These are phyloP conservation scores for Oryza longistaminata DNA, from an alignment of 176 grass and related monocot genomes.

Conservation along the genomic window DNA sequence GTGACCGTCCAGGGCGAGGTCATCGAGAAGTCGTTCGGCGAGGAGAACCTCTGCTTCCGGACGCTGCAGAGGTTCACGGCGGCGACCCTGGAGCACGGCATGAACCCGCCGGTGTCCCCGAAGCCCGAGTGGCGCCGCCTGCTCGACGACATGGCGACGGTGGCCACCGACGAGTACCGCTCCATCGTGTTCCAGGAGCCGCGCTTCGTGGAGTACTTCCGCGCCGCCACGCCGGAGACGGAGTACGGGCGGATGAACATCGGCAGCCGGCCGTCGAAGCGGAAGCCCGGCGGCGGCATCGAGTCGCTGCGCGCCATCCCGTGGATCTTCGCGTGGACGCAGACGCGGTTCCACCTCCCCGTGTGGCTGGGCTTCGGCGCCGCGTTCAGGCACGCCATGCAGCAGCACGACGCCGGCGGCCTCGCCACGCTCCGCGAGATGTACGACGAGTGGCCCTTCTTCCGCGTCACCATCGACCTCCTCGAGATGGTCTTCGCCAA, in stretches of 20 bases:
- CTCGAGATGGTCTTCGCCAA: slow-evolving; percentile 83
- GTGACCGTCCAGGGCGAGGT: slow-evolving; percentile 80
- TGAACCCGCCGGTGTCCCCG: slow-evolving; percentile 55
- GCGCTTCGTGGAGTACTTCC: slow-evolving; percentile 80
- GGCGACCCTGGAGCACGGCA: slow-evolving; percentile 73
- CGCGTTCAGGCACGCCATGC: slow-evolving; percentile 58
- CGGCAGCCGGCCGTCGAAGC: slow-evolving; percentile 73
- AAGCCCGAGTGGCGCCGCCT: slow-evolving; percentile 66
- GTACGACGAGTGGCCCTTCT: slow-evolving; percentile 79
- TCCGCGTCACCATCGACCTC: slow-evolving; percentile 74
- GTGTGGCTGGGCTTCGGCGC: slow-evolving; percentile 75
- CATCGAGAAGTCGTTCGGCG: slow-evolving; percentile 71
- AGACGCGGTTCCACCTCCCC: slow-evolving; percentile 82
- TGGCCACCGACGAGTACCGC: slow-evolving; percentile 66
- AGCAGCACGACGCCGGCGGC: slow-evolving; percentile 34
- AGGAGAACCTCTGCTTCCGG: slow-evolving; percentile 69
- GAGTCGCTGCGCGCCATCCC: slow-evolving; percentile 78
- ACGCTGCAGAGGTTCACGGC: slow-evolving; percentile 69
- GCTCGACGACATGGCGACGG: slow-evolving; percentile 65
- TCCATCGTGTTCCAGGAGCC: slow-evolving; percentile 68
- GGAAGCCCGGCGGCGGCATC: slow-evolving; percentile 65
- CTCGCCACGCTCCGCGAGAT: slow-evolving; percentile 55
- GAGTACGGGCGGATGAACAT: slow-evolving; percentile 89
- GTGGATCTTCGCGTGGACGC: slow-evolving; percentile 88
- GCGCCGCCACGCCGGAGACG: slow-evolving; percentile 61